These are phyloP conservation scores for Penicillium sp. DNA, from an alignment of 2,329 filamentous ascomycete genomes.

Conservation along the genomic window DNA sequence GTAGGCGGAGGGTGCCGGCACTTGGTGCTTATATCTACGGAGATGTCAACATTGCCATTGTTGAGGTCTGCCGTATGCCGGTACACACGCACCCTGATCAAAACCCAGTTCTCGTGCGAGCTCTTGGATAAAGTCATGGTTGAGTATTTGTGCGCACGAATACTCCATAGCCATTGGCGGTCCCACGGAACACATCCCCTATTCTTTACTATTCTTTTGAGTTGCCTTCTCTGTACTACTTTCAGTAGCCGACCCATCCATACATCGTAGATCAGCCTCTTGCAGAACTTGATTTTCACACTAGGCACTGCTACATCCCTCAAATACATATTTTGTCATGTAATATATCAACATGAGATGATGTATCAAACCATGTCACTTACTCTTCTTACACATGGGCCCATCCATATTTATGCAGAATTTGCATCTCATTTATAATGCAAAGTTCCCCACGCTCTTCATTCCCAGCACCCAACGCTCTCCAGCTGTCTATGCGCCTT, in stretches of 20 bases:
- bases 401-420: conserved; percentile 21
- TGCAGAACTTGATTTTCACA: not conserved
- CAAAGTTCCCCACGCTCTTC: conserved; percentile 17
- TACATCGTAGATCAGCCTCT: not conserved
- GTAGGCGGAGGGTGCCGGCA: too few relatives aligned
- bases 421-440: conserved; percentile 26
- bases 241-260: not conserved
- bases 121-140: not conserved
- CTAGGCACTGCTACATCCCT: not conserved
- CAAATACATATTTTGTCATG: not conserved
- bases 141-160: too few relatives aligned
- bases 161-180: not conserved
- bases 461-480: conserved; percentile 3
- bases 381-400: conserved; percentile 11
- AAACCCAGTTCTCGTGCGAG: not conserved
- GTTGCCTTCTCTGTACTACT: too few relatives aligned
- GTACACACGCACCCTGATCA: not conserved
- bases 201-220: too few relatives aligned
- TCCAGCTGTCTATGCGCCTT: conserved; percentile 40
- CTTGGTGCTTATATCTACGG: too few relatives aligned
- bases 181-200: not conserved
- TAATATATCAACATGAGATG: not conserved
- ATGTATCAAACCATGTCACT: not conserved
- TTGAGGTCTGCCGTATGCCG: not conserved
- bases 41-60: not conserved